Evolutionary conservation across 1,139 yeast genomes (phyloP), one percentile per base, ranked within the genome.

Genomic region (Kodamaea sp.): DNA sequence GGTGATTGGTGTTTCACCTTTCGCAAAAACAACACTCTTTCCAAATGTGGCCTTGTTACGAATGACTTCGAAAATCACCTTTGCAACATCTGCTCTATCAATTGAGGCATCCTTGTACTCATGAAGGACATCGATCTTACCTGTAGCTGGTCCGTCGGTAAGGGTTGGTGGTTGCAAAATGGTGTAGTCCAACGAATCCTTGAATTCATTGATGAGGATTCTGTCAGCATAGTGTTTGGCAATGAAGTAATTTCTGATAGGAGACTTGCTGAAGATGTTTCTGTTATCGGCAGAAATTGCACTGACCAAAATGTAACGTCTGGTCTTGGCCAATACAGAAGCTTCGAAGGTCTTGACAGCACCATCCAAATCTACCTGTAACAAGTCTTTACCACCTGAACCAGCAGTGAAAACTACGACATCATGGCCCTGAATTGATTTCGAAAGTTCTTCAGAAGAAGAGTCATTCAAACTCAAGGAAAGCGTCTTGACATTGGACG

Each of bases 351-450:
- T 68, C 49, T 76, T 76, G 24, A 76, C 77, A 5, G 80, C 80
- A 4, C 81, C 83, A 48, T 80, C 86, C 35, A 79, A 60, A 48
- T 81, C 88, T 10, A 80, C 76, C 15, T 69, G 63, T 32, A 78
- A 61, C 10, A 80, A 67, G 32, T 68, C 58, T 37, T 69, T 70
- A 2, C 85, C 86, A 5, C 76, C 81, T 2, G 84, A 77, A 5
- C 87, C 87, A 1, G 83, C 86, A 28, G 76, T 63, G 58, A 80
- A 76, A 1, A 81, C 76, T 5, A 80, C 77, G 5, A 78, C 80
- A 48, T 77, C 79, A 28, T 63, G 70, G 3, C 79, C 82, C 26
- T 55, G 52, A 22, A 80, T 53, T 0, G 59, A 58, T 1, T 52
- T 40, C 0, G 68, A 54, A 15, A 80, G 50, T 2, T 70, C 62